A percentile compares a stretch with the other conserved stretches of the same genome.
Conservation (phyloP, 345 rosid genomes). For the Camelina neglecta region DNA sequence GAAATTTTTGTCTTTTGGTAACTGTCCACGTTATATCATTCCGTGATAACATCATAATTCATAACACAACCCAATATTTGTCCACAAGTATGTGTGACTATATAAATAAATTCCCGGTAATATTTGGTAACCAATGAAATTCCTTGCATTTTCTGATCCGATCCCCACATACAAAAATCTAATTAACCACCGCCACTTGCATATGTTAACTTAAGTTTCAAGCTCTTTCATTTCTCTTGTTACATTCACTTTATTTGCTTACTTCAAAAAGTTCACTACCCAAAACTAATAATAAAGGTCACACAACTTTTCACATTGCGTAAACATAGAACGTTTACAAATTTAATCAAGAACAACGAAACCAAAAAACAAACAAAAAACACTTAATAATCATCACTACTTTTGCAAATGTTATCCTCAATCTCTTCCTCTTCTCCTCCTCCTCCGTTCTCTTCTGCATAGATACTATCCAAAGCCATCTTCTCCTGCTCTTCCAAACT, state of each 20-base stretch:
- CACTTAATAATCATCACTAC: conserved; percentile 22
- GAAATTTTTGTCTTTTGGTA: neutral
- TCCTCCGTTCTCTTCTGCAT: neutral
- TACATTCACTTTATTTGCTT: neutral
- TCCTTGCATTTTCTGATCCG: conserved; percentile 1
- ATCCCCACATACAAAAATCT: conserved; percentile 19
- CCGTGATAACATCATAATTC: too few species aligned
- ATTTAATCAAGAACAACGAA: conserved; percentile 9
- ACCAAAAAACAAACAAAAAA: neutral
- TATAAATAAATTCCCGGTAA: too few species aligned
- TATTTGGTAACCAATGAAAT: neutral
- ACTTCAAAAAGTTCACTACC: conserved; percentile 14
- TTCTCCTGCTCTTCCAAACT: conserved; percentile 31
- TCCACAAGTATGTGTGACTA: too few species aligned
- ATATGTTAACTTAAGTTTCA: neutral
- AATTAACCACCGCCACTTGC: neutral
- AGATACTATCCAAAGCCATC: conserved; percentile 30
- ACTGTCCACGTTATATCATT: neutral
- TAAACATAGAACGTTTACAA: conserved; percentile 6
- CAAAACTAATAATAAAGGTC: neutral
- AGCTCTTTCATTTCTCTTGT: conserved; percentile 1
- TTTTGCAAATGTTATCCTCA: conserved; percentile 38
- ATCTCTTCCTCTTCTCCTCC: conserved; percentile 15
- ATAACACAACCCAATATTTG: too few species aligned
- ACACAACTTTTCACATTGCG: conserved; percentile 32